Percentiles rank a stretch among this genome's conserved stretches.
Evolutionary conservation across 345 rosid species (phyloP).

Genomic region (Limnanthes douglasii): DNA sequence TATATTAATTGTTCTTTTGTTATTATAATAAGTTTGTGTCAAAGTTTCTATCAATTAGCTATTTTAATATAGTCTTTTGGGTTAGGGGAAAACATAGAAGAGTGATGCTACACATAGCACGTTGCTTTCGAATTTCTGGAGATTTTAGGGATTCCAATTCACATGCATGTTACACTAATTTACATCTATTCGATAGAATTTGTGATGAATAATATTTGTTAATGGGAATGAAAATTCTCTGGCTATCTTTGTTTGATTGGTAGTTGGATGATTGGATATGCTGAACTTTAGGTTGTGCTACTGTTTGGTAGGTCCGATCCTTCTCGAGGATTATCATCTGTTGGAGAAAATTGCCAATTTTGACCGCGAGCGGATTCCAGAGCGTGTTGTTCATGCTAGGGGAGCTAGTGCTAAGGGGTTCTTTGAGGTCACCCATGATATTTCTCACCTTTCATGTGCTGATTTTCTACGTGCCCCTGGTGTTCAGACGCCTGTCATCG

Average conservation of each 20-base stretch:
- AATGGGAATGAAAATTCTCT: too few relatives aligned
- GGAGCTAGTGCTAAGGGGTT: slow-evolving; percentile 94
- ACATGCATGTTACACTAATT: too few relatives aligned
- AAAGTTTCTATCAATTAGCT: too few relatives aligned
- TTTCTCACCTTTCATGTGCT: slow-evolving; percentile 59
- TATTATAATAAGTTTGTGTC: too few relatives aligned
- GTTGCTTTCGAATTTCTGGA: too few relatives aligned
- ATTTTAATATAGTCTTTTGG: too few relatives aligned
- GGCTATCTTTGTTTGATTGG: background rate
- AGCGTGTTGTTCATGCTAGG: slow-evolving; percentile 93
- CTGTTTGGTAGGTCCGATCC: slow-evolving; percentile 55
- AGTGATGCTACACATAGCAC: too few relatives aligned
- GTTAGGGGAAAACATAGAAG: too few relatives aligned
- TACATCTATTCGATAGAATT: too few relatives aligned
- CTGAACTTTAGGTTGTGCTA: background rate
- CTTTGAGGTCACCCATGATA: slow-evolving; percentile 80
- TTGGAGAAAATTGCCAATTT: slow-evolving; percentile 78
- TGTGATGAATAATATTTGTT: too few relatives aligned
- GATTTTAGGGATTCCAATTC: too few relatives aligned
- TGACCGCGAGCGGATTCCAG: slow-evolving; percentile 79
- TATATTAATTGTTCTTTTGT: too few relatives aligned
- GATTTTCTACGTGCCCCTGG: slow-evolving; percentile 87
- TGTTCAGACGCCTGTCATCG: slow-evolving; percentile 84
- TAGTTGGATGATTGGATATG: background rate
- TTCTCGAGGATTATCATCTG: slow-evolving; percentile 90